Percentiles rank a stretch among this genome's conserved stretches.
Conservation (phyloP, 2,329 filamentous ascomycete genomes). For the Paracamarosporium sp. region DNA sequence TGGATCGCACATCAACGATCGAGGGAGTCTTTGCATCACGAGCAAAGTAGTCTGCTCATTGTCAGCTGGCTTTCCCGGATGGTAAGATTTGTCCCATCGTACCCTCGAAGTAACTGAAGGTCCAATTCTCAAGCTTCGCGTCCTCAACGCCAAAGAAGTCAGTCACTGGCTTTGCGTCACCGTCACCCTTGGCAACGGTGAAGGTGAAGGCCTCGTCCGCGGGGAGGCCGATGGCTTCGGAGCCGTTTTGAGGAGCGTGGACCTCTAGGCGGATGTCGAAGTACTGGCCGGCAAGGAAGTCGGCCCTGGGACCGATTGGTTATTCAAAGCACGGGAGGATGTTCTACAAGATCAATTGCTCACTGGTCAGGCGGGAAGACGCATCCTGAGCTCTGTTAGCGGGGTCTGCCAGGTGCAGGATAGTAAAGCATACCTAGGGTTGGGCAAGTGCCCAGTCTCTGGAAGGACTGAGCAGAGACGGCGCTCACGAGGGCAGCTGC, state of each 20-base stretch:
- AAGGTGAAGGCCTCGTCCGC: constrained; percentile 79
- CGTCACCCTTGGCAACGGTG: constrained; percentile 70
- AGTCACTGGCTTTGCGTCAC: constrained; percentile 63
- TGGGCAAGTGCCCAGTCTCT: constrained; percentile 63
- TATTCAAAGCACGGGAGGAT: constrained; percentile 6
- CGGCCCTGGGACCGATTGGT: constrained; percentile 57
- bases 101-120: constrained; percentile 83
- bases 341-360: constrained; percentile 22
- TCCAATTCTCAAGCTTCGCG: constrained; percentile 79
- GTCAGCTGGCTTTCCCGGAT: constrained; percentile 7
- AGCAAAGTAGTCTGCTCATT: constrained; percentile 70
- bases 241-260: constrained; percentile 81
- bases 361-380: constrained; percentile 66
- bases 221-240: constrained; percentile 73
- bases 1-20: constrained; percentile 80
- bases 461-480: constrained; percentile 60
- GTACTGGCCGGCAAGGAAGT: constrained; percentile 83
- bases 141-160: constrained; percentile 74
- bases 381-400: constrained; percentile 46
- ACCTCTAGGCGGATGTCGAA: constrained; percentile 86
- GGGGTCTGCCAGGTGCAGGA: neutral
- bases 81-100: constrained; percentile 14
- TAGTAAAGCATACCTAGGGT: constrained; percentile 52
- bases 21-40: constrained; percentile 72
- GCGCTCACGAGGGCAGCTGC: constrained; percentile 35